Conservation (phyloP, 2,329 filamentous ascomycete species). For the Claviceps monticola region DNA sequence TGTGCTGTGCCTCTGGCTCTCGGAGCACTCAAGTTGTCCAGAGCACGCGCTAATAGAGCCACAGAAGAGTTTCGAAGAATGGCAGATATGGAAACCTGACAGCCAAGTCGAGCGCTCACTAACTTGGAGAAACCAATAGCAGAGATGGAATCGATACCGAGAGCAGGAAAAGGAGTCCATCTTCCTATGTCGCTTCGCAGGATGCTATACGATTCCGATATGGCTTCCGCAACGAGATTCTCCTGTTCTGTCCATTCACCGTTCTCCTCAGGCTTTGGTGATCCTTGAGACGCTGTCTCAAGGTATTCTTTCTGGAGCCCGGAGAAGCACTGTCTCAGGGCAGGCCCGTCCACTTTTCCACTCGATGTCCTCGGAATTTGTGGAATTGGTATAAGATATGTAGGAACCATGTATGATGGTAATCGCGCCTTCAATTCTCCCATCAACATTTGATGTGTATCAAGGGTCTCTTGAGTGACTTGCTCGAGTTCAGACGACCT, state of each 20-base stretch:
- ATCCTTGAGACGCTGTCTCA: constrained; percentile 15
- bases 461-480: constrained; percentile 22
- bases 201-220: constrained; percentile 37
- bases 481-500: constrained; percentile 15
- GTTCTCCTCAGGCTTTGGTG: constrained; percentile 16
- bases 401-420: constrained; percentile 68
- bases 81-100: constrained; percentile 47
- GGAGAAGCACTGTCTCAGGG: constrained; percentile 35
- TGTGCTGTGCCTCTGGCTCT: neutral
- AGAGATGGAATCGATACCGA: constrained; percentile 74
- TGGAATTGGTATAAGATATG: constrained; percentile 55
- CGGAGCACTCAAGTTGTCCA: constrained; percentile 1
- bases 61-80: constrained; percentile 57
- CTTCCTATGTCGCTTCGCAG: constrained; percentile 35
- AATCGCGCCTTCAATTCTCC: constrained; percentile 39
- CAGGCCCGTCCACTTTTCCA: constrained; percentile 55
- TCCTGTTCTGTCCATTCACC: constrained; percentile 43
- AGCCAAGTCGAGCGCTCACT: constrained; percentile 32
- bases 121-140: constrained; percentile 55
- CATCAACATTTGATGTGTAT: constrained; percentile 34
- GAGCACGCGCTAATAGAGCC: constrained; percentile 37
- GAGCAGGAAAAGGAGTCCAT: constrained; percentile 59
- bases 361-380: constrained; percentile 57
- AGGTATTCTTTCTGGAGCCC: constrained; percentile 32
- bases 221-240: constrained; percentile 33